A percentile compares a stretch with the other conserved stretches of the same genome.
These are phyloP conservation scores for Orbilia oligospora DNA, from an alignment of 2,329 filamentous ascomycete species.

Conservation along the genomic window DNA sequence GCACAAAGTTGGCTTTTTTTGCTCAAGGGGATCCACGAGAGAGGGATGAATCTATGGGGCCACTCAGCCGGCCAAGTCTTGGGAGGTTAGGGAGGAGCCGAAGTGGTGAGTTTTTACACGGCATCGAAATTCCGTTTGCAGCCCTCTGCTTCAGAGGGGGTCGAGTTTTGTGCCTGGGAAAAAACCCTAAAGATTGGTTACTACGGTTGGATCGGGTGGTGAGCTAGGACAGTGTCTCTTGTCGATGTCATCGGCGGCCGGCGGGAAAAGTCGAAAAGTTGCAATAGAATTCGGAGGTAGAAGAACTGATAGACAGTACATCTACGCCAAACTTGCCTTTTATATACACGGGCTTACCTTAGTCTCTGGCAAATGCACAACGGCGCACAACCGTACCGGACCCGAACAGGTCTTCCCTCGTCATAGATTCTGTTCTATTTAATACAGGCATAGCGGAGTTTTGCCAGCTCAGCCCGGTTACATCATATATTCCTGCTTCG, in stretches of 20 bases:
- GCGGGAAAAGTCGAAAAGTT: not conserved
- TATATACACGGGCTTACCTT: conserved; percentile 14
- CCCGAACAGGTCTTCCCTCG: conserved; percentile 17
- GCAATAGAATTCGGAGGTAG: conserved; percentile 13
- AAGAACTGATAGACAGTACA: conserved; percentile 11
- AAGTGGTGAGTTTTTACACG: conserved; percentile 48
- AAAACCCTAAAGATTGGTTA: conserved; percentile 9
- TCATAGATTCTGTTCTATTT: not conserved
- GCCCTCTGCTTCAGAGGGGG: conserved; percentile 1
- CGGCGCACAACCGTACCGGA: conserved; percentile 36
- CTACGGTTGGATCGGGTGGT: conserved; percentile 8
- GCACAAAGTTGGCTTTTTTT: not conserved
- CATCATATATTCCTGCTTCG: conserved; percentile 31
- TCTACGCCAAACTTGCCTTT: conserved; percentile 37
- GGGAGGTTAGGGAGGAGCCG: conserved; percentile 61
- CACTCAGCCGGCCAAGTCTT: conserved; percentile 58
- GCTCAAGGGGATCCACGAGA: not conserved
- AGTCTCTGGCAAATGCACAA: conserved; percentile 28
- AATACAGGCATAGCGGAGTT: conserved; percentile 11
- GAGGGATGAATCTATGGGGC: conserved; percentile 47
- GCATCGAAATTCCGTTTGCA: conserved; percentile 50
- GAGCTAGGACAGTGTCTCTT: conserved; percentile 2
- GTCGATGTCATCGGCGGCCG: conserved; percentile 19
- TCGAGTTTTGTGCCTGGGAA: conserved; percentile 13
- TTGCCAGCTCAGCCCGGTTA: conserved; percentile 43